Percentiles rank a stretch among this genome's conserved stretches.
Conservation (phyloP, 352 stramenopile genomes). For the Phytophthora citrophthora region DNA sequence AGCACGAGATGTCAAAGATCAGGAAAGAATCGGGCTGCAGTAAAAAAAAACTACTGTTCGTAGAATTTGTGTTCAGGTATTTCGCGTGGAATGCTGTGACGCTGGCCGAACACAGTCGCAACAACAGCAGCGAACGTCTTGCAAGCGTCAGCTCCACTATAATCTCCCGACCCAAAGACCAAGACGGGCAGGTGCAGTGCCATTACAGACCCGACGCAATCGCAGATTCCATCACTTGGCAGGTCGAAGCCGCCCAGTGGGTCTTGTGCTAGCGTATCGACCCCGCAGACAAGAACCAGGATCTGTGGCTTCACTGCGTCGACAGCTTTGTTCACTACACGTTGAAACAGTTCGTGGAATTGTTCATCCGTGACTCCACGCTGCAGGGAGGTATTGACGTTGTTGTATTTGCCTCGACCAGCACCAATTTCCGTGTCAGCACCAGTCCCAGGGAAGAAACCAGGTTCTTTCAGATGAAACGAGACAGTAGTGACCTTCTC, state of each 20-base stretch:
- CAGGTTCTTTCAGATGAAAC: slow-evolving; percentile 54
- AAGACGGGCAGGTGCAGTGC: slow-evolving; percentile 49
- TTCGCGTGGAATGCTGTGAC: slow-evolving; percentile 23
- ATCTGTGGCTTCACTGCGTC: slow-evolving; percentile 48
- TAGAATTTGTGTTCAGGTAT: slow-evolving; percentile 73
- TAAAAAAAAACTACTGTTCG: slow-evolving; percentile 37
- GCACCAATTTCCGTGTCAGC: slow-evolving; percentile 27
- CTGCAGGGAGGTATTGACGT: slow-evolving; percentile 70
- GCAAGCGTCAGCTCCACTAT: slow-evolving; percentile 66
- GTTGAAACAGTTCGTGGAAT: slow-evolving; percentile 58
- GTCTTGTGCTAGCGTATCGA: slow-evolving; percentile 65
- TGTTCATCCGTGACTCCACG: slow-evolving; percentile 57
- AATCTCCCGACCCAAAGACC: slow-evolving; percentile 69
- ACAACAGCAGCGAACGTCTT: slow-evolving; percentile 57
- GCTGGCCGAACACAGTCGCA: slow-evolving; percentile 47
- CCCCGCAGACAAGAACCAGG: slow-evolving; percentile 71
- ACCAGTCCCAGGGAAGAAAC: slow-evolving; percentile 63
- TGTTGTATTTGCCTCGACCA: slow-evolving; percentile 45
- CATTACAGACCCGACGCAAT: slow-evolving; percentile 40
- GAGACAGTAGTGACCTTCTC: slow-evolving; percentile 56
- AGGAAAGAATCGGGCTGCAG: background rate
- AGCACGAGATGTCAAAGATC: background rate
- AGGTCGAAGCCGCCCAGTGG: slow-evolving; percentile 59
- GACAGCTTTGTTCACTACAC: slow-evolving; percentile 44
- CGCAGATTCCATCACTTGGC: slow-evolving; percentile 42